These are phyloP conservation scores for Eragrostis tef DNA, from an alignment of 202 grass and related monocot genomes.

Conservation along the genomic window DNA sequence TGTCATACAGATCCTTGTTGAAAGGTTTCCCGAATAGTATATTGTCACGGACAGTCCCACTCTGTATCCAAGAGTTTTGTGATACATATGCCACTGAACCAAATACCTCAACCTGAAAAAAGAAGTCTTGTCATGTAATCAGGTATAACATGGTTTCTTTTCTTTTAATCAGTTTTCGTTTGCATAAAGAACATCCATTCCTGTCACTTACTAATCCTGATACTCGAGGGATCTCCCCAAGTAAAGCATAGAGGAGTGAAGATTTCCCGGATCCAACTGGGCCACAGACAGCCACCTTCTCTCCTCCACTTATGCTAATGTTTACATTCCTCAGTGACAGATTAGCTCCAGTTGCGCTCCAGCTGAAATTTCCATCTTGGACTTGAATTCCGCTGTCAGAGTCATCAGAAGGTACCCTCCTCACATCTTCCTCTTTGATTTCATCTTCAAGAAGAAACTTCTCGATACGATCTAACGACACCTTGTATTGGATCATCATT, in stretches of 20 bases:
- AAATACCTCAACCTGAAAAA: constrained; percentile 70
- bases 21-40: constrained; percentile 87
- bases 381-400: constrained; percentile 52
- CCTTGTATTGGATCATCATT: constrained; percentile 91
- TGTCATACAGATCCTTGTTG: constrained; percentile 66
- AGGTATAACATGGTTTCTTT: constrained; percentile 13
- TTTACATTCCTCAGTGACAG: constrained; percentile 63
- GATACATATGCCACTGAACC: constrained; percentile 84
- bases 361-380: constrained; percentile 63
- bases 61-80: constrained; percentile 93
- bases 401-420: constrained; percentile 37
- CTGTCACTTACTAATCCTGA: constrained; percentile 71
- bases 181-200: constrained; percentile 11
- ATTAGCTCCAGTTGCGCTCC: constrained; percentile 53
- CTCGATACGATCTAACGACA: constrained; percentile 80
- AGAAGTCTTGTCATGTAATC: constrained; percentile 11
- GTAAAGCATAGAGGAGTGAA: constrained; percentile 78
- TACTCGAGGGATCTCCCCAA: constrained; percentile 80
- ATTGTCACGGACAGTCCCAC: constrained; percentile 81
- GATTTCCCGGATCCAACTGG: constrained; percentile 90
- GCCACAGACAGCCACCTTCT: constrained; percentile 86
- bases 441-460: constrained; percentile 85
- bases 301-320: constrained; percentile 56
- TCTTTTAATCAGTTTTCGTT: neutral
- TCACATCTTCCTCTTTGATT: constrained; percentile 70